These are phyloP conservation scores for Candida maltosa DNA, from an alignment of 805 yeast species.

Conservation along the genomic window DNA sequence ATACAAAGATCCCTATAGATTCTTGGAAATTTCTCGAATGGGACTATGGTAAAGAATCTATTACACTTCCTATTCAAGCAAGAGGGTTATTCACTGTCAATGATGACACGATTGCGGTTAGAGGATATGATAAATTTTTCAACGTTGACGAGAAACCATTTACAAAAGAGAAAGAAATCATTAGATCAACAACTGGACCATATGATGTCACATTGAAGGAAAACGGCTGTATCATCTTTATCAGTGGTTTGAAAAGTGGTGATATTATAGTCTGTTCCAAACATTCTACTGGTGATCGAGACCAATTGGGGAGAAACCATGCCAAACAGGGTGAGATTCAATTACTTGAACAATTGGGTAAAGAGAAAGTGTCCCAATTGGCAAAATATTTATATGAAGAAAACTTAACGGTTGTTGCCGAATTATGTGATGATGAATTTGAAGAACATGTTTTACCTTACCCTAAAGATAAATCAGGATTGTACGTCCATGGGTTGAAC, in stretches of 20 bases:
- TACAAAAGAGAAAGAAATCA: constrained; percentile 50
- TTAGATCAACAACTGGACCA: constrained; percentile 61
- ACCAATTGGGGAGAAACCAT: constrained; percentile 59
- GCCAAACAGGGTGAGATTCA: constrained; percentile 67
- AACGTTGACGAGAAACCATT: constrained; percentile 62
- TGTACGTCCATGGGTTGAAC: constrained; percentile 89
- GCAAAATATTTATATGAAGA: constrained; percentile 50
- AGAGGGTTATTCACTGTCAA: constrained; percentile 73
- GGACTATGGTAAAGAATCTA: constrained; percentile 64
- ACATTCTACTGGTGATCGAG: constrained; percentile 75
- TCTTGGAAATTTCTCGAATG: constrained; percentile 89
- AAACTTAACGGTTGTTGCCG: constrained; percentile 84
- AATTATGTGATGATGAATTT: constrained; percentile 85
- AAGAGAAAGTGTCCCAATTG: constrained; percentile 42
- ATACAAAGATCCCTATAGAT: constrained; percentile 6
- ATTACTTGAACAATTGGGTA: constrained; percentile 50
- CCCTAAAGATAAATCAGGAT: constrained; percentile 62
- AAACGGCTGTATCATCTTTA: constrained; percentile 88
- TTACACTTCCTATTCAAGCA: constrained; percentile 67
- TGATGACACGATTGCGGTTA: constrained; percentile 50
- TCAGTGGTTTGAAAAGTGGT: constrained; percentile 75
- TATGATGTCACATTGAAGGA: constrained; percentile 80
- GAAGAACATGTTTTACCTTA: constrained; percentile 93
- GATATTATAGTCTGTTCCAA: constrained; percentile 85
- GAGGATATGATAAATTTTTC: constrained; percentile 96